Conservation (phyloP, 345 rosid species). For the Melastoma malabathricum region DNA sequence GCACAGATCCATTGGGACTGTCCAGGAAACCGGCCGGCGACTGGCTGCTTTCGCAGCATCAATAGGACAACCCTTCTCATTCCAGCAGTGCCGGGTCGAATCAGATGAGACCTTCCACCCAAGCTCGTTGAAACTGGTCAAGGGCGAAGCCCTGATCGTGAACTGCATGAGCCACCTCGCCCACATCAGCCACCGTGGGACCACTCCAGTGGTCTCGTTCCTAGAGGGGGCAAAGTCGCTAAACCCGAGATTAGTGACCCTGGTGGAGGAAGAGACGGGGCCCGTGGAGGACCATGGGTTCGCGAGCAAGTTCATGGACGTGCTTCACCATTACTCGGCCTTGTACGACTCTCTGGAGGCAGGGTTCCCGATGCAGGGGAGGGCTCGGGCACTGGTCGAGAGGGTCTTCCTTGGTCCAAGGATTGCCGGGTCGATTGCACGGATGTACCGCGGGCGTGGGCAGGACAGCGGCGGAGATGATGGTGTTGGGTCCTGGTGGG, state of each 20-base stretch:
- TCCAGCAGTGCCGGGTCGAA: conserved; percentile 62
- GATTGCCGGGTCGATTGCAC: conserved; percentile 38
- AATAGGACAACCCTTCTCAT: conserved; percentile 65
- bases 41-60: conserved; percentile 64
- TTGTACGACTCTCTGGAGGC: conserved; percentile 70
- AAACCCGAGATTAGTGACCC: conserved; percentile 40
- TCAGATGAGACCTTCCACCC: conserved; percentile 41
- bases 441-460: conserved; percentile 23
- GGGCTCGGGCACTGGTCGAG: conserved; percentile 55
- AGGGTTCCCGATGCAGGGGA: conserved; percentile 51
- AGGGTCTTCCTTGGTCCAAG: conserved; percentile 58
- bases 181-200: conserved; percentile 41
- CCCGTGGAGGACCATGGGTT: conserved; percentile 42
- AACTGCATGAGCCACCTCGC: conserved; percentile 80
- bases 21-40: conserved; percentile 71
- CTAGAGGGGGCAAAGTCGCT: conserved; percentile 37
- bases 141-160: conserved; percentile 65
- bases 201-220: conserved; percentile 49
- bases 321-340: conserved; percentile 76
- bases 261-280: conserved; percentile 66
- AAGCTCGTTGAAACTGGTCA: conserved; percentile 38
- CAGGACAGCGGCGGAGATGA: conserved; percentile 10
- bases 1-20: conserved; percentile 36
- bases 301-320: conserved; percentile 59
- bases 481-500: conserved; percentile 23